Evolutionary conservation across 176 grass and related monocot species (phyloP), one percentile per base, ranked within the genome.

Genomic region (Stipa capillata): DNA sequence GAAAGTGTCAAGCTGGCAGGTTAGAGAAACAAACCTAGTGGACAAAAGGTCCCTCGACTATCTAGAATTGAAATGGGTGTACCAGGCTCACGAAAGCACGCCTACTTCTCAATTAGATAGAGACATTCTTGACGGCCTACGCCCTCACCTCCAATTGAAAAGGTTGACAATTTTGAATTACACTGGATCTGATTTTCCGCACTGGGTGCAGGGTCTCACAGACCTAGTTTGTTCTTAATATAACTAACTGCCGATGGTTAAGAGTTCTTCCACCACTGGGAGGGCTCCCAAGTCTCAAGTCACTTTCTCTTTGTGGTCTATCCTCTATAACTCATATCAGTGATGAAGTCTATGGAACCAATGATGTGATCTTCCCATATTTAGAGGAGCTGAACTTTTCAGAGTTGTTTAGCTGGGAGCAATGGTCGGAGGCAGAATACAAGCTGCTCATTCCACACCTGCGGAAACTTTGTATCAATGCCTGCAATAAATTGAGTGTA

Each of bases 281-380:
- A 4, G 44, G 79, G 11, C 74, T 85, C 69, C 74, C 74, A 34
- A 18, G n/a, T 60, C 59, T 82, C 34, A 76, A 87, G 39, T 17
- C 17, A 32, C 56, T 87, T 2, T 15, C 55, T 6, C 12, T 81
- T 33, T 42, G 24, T 8, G 27, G 23, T 8, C 48, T 80, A 37
- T 11, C 2, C 33, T 55, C 47, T n/a, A 20, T 81, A 33, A 62
- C 47, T 73, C 17, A 42, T 20, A 31, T 87, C 3, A 70, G 37
- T 27, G 2, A 81, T 47, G 28, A 37, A 16, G 18, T 82, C 11
- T 87, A 76, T 57, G 78, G 78, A 33, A 76, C n/a, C 32, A 27
- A 31, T 2, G 7, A 56, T 16, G 16, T 41, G 17, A 48, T 27
- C 32, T 87, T 87, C 25, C 78, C 57, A 67, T 39, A 47, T 41